A percentile compares a stretch with the other conserved stretches of the same genome.
Evolutionary conservation across 805 yeast species (phyloP).

Genomic region (Schwanniomyces sp.): DNA sequence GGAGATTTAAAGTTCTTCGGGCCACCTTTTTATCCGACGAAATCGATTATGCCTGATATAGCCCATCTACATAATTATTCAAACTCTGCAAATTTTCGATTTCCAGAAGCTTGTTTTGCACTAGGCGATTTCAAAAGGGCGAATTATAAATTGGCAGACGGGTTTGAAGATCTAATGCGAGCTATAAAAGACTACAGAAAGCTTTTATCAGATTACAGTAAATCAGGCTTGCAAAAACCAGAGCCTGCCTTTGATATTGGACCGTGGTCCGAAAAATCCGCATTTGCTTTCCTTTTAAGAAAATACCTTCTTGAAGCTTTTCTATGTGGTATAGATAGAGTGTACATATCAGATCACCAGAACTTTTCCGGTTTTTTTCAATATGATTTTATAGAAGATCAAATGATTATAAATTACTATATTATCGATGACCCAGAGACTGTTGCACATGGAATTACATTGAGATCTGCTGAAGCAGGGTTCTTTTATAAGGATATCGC

Average conservation of each 20-base stretch:
- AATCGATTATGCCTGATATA: background rate
- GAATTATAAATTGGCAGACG: too few species aligned
- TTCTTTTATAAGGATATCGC: conserved; percentile 1
- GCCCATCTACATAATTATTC: background rate
- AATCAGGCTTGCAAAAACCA: background rate
- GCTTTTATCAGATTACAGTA: too few species aligned
- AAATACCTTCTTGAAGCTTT: conserved; percentile 3
- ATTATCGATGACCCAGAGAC: conserved; percentile 6
- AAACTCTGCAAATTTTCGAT: background rate
- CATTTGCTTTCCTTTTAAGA: conserved; percentile 3
- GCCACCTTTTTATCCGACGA: background rate
- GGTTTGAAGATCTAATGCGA: too few species aligned
- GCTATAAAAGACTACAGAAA: too few species aligned
- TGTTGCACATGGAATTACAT: conserved; percentile 6
- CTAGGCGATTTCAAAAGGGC: too few species aligned
- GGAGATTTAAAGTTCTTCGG: background rate
- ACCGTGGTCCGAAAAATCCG: background rate
- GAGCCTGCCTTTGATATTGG: background rate
- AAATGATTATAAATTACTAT: conserved; percentile 5
- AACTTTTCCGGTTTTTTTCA: conserved; percentile 6
- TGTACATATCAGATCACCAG: conserved; percentile 2
- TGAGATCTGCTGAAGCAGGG: conserved; percentile 5
- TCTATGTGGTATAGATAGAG: conserved; percentile 1
- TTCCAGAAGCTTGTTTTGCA: conserved; percentile 1
- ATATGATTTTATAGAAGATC: background rate